Base-by-base conservation (phyloP, 139 green algal species). In the Trebouxia sp. region DNA sequence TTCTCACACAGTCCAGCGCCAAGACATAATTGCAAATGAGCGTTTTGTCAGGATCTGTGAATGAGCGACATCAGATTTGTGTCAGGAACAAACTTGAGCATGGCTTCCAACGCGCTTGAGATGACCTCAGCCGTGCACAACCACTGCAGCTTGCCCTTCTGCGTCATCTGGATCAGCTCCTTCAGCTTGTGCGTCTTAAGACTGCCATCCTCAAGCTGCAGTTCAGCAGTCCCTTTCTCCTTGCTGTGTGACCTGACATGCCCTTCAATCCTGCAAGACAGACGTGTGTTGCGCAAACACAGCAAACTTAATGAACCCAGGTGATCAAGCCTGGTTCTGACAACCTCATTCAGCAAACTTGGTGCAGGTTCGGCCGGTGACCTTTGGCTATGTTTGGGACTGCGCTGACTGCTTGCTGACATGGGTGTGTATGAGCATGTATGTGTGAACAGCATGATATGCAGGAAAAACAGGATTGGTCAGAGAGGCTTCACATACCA, bases 61-160 rank as follows among this genome's bases (percentile, higher is more conserved):
- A n/a, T n/a, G n/a, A n/a, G n/a, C n/a, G n/a, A n/a, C n/a, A n/a
- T n/a, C n/a, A n/a, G n/a, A n/a, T n/a, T n/a, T n/a, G n/a, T n/a
- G n/a, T n/a, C n/a, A n/a, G n/a, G n/a, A 67, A 28, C 8, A 30
- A 45, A 72, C 62, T 43, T 72, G 62, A 72, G 37, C 62, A 72
- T 72, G 5, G 11, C 62, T 10, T 72, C 62, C 62, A 72, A 7
- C 9, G 62, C 0, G 11, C 9, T 6, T n/a, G 20, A 6, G 9
- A 72, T 43, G 35, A 45, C 32, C 28, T 72, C 62, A 72, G 62
- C 62, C 5, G 11, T 0, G 12, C 5, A 30, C 12, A 72, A 14
- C 62, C 62, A 72, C 62, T 72, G 32, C 62, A 72, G 62, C 32
- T 30, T 72, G 32, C 20, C 20, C 32, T 24, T 72, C 3, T 72